Base-by-base conservation (phyloP, 208 protist genomes). In the Crithidia bombi region DNA sequence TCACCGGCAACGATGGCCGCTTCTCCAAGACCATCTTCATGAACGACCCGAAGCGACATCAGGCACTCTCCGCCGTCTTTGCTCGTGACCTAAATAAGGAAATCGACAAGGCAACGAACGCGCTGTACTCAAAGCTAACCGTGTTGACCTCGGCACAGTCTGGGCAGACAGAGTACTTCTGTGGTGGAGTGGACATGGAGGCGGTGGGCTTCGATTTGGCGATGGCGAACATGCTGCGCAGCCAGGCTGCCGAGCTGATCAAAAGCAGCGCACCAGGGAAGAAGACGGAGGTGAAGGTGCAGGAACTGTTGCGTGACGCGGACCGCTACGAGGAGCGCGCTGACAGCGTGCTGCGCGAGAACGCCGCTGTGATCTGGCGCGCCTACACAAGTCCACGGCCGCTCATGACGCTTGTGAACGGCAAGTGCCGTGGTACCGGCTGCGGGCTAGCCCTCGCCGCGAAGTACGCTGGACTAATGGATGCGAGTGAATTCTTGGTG, bases 11-110 rank as follows among this genome's bases (percentile, higher is more conserved):
- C 73, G 82, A 93, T 64, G 92, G 92, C 25, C 86, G 89, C 30
- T 97, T 95, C 70, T 92, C 86, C 32, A 94, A 94, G 50, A 90
- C 86, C 5, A 83, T 97, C 65, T 95, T 89, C 82, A 79, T 97
- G 52, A 97, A 97, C 78, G 86, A 94, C 38, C 85, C 92, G 23
- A 67, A 67, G 32, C 80, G 77, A 17, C 59, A 97, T 72, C 92
- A 97, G 74, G 64, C 57, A 4, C 79, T 97, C 49, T 90, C 89
- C 35, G 81, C 73, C 21, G 74, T 58, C 28, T 82, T 92, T n/a
- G 86, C 86, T 1, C 84, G 81, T 52, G 79, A 90, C 58, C 78
- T 97, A 23, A 71, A 78, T 43, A 73, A 47, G 14, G 75, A 90
- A 70, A 64, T 97, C 28, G 89, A 95, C 73, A 63, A 75, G 33